phyloP scores from a whole-genome alignment of 1,139 yeast genomes.

The Geotrichum siamense region DNA sequence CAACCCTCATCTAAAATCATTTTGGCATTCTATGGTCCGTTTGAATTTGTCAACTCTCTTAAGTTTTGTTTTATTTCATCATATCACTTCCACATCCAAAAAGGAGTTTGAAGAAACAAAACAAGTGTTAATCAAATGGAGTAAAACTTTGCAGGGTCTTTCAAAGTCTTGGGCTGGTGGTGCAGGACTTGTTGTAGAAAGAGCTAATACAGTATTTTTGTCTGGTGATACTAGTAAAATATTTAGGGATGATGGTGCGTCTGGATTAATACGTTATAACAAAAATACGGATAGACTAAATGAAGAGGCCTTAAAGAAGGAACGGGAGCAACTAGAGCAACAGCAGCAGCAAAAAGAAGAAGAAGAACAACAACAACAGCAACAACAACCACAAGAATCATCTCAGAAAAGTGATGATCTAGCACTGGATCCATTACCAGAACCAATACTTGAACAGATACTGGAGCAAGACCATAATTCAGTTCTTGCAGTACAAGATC shows the following conservation, averaged over 20 bases:
- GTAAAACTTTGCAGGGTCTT: conserved; percentile 27
- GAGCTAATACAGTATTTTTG: conserved; percentile 34
- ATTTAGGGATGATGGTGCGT: conserved; percentile 7
- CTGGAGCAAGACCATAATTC: not conserved
- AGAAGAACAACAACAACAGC: not conserved
- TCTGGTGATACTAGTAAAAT: conserved; percentile 12
- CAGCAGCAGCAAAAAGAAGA: not conserved
- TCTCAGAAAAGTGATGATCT: not conserved
- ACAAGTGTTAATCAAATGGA: conserved; percentile 33
- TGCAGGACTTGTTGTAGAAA: conserved; percentile 33
- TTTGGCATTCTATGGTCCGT: conserved; percentile 34
- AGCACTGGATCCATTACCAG: no score
- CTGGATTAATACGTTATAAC: conserved; percentile 9
- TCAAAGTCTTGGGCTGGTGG: conserved; percentile 36
- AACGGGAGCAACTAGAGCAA: not conserved
- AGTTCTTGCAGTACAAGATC: no score
- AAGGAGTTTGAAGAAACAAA: conserved; percentile 30
- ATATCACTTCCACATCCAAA: conserved; percentile 31
- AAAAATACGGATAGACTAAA: conserved; percentile 13
- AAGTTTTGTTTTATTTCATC: conserved; percentile 33
- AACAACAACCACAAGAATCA: not conserved
- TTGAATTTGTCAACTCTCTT: conserved; percentile 33
- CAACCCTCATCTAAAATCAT: conserved; percentile 35
- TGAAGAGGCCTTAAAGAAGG: conserved; percentile 3
- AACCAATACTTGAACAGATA: no score